These are phyloP conservation scores for Septoria linicola DNA, from an alignment of 2,329 filamentous ascomycete genomes.

Conservation along the genomic window DNA sequence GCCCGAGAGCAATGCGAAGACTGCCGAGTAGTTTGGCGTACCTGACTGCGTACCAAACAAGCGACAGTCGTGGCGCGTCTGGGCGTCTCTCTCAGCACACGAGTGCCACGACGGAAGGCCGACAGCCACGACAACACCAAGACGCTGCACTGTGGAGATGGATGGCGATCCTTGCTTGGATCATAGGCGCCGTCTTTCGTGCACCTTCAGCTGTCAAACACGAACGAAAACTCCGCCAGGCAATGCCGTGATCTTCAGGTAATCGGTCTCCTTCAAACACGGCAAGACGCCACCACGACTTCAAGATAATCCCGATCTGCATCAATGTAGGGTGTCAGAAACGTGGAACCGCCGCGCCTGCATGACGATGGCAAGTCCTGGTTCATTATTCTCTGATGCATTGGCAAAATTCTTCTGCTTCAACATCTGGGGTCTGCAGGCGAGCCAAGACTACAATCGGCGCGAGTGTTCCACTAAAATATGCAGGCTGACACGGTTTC, in stretches of 20 bases:
- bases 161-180: conserved; percentile 6
- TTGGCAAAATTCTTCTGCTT: background rate
- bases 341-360: no score
- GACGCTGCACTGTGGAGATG: conserved; percentile 1
- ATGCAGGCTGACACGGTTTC: background rate
- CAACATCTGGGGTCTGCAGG: background rate
- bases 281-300: no score
- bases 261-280: no score
- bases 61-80: conserved; percentile 1
- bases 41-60: background rate
- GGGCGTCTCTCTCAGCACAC: background rate
- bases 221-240: no score
- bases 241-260: no score
- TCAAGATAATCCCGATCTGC: no score
- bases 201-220: background rate
- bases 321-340: no score
- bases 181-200: background rate
- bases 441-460: background rate
- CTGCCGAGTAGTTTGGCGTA: conserved; percentile 1
- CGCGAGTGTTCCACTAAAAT: background rate
- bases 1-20: background rate
- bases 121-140: background rate
- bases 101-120: background rate
- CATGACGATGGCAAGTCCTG: no score
- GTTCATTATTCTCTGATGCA: background rate